phyloP scores from a whole-genome alignment of 768 basidiomycete genomes.

The Filobasidium floriforme region DNA sequence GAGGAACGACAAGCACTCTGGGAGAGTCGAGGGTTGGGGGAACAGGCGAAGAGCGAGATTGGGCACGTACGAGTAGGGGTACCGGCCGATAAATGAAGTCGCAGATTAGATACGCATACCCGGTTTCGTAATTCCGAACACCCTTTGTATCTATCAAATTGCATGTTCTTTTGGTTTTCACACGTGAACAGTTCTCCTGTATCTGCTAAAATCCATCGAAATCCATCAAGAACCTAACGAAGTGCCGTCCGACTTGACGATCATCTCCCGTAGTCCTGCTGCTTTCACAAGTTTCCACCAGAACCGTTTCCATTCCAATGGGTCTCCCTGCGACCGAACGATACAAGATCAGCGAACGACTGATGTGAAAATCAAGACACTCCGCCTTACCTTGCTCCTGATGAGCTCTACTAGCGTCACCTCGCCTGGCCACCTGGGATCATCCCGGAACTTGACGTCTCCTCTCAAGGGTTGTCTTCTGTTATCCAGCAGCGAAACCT shows the following conservation, averaged over 20 bases:
- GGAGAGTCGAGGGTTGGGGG: slow-evolving; percentile 33
- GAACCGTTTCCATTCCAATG: slow-evolving; percentile 24
- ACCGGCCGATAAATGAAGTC: not conserved
- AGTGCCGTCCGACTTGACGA: slow-evolving; percentile 13
- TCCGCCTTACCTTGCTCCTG: slow-evolving; percentile 12
- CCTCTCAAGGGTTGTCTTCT: slow-evolving; percentile 23
- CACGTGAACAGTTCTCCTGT: no score
- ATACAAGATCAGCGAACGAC: not conserved
- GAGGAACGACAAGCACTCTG: slow-evolving; percentile 40
- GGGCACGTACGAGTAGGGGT: slow-evolving; percentile 24
- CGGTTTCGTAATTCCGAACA: no score
- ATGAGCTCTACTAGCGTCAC: slow-evolving; percentile 12
- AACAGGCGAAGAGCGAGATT: slow-evolving; percentile 32
- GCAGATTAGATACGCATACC: no score
- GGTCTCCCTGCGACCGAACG: slow-evolving; percentile 17
- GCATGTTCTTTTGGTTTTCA: no score
- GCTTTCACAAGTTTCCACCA: slow-evolving; percentile 20
- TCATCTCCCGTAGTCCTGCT: slow-evolving; percentile 6
- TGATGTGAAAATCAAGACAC: not conserved
- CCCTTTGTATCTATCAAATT: no score
- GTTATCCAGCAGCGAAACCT: slow-evolving; percentile 12
- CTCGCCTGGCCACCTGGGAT: slow-evolving; percentile 7
- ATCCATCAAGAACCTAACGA: no score
- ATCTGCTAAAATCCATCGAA: no score
- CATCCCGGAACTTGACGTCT: slow-evolving; percentile 12